Evolutionary conservation across 441 rosid species (phyloP), one percentile per base, ranked within the genome.

Genomic region (Mallotus japonicus): DNA sequence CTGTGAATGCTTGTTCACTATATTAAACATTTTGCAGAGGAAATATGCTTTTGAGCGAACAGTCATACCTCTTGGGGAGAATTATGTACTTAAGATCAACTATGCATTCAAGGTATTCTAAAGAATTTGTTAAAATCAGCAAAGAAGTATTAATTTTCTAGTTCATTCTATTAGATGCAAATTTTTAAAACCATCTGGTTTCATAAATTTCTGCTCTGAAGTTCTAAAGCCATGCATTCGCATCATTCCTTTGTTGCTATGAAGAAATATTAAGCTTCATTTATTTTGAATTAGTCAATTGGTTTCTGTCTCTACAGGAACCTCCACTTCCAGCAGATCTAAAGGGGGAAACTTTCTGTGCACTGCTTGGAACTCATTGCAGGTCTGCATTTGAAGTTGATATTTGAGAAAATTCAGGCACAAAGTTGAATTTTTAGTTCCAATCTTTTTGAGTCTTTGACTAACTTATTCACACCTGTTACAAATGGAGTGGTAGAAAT

Each of bases 311-410:
- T 67, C 77, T 77, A 60, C 81, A 93, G 99, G 95, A 95, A 62
- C 95, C 90, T 51, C 94, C 97, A 78, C 88, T 95, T 75, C 94
- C 99, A 73, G 82, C 91, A 75, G 97, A 93, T 82, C 83, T 89
- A 55, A 90, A 85, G 77, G 99, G 99, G 65, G 83, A 91, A 84
- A 87, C 83, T 24, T 95, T 93, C 80, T 75, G 79, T 76, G 88
- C 95, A 77, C 74, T 95, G 81, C 94, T 91, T 67, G 99, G 98
- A 68, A 86, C 97, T 82, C 90, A 90, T 80, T 77, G 83, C 92
- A 95, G 99, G 99, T 93, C 75, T 74, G 78, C 73, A 55, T 68
- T 75, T 79, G 67, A 54, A 72, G 20, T 76, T 24, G 54, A 5
- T 47, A 49, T 74, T 49, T 71, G 42, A 46, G 40, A 61, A 76